Evolutionary conservation across 148 eudicot genomes (phyloP), one percentile per base, ranked within the genome.

Genomic region (Amaranthus hypochondriacus): DNA sequence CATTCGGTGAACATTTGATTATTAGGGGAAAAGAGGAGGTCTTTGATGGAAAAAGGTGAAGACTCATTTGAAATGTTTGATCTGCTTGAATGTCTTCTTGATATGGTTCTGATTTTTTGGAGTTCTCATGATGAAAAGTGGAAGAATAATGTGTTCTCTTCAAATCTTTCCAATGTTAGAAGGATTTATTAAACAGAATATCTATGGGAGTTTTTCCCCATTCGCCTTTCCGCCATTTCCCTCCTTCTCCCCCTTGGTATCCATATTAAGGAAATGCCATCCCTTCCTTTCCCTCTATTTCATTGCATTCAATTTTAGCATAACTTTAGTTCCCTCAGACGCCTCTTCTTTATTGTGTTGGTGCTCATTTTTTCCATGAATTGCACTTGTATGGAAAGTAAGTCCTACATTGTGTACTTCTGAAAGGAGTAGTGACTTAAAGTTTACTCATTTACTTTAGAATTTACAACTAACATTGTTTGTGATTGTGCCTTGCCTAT

Each of bases 31-130:
- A 9, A 56, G 56, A 28, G 21, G 44, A 48, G 61, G 52, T 57
- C 71, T 9, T 48, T 5, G 57, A 44, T 64, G 75, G 70, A 73
- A 67, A 67, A 78, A 73, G 76, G 69, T 68, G 70, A 60, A 52
- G 11, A 59, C 67, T 52, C 63, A 8, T 51, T 59, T 60, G 69
- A 69, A 59, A 4, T 54, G 47, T 63, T 28, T 46, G 60, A 62
- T 46, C 52, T 14, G 47, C 14, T 39, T 70, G 50, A 47, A 48
- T 68, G 5, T 43, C n/a, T 48, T 14, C 50, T 69, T 9, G 60
- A 51, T 50, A 6, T 39, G n/a, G 5, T 75, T 51, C 10, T 61
- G 10, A 15, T 28, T 9, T 8, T 1, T 65, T 55, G 9, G 62
- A 47, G 68, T 12, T 46, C 18, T 7, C 49, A 75, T 68, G 14